A percentile compares a stretch with the other conserved stretches of the same genome.
Conservation (phyloP, 2,329 filamentous ascomycete genomes). For the Epichloe baconii region DNA sequence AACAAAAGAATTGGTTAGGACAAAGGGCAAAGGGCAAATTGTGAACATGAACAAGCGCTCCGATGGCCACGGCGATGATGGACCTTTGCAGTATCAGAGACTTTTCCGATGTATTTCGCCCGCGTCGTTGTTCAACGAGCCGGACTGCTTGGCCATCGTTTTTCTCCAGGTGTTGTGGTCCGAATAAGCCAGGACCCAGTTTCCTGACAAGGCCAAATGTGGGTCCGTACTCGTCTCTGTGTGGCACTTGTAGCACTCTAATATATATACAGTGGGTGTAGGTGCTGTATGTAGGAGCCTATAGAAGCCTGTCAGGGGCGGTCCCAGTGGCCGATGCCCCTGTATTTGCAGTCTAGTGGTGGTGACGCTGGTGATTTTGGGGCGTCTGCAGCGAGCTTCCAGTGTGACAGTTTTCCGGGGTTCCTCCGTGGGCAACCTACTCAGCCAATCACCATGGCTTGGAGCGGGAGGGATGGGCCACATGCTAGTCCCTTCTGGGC, state of each 20-base stretch:
- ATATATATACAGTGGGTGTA: too few relatives aligned
- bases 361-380: background rate
- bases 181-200: slow-evolving; percentile 23
- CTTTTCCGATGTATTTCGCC: slow-evolving; percentile 1
- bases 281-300: too few relatives aligned
- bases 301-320: too few relatives aligned
- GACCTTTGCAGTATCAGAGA: slow-evolving; percentile 11
- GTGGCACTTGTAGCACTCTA: too few relatives aligned
- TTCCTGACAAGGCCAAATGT: slow-evolving; percentile 7
- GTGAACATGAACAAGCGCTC: slow-evolving; percentile 2
- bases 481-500: background rate
- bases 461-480: background rate
- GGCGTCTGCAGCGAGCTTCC: background rate
- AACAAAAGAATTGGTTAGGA: slow-evolving; percentile 4
- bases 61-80: slow-evolving; percentile 9
- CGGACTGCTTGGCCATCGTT: slow-evolving; percentile 22
- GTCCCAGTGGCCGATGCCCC: too few relatives aligned
- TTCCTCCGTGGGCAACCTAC: background rate
- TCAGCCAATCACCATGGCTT: slow-evolving; percentile 1
- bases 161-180: slow-evolving; percentile 28
- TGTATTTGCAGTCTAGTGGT: too few relatives aligned
- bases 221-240: background rate
- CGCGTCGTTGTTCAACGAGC: slow-evolving; percentile 3
- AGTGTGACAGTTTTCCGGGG: background rate
- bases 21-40: slow-evolving; percentile 6